Percentiles rank a stretch among this genome's conserved stretches.
Evolutionary conservation across 345 rosid species (phyloP).

Genomic region (Lepidium africanum): DNA sequence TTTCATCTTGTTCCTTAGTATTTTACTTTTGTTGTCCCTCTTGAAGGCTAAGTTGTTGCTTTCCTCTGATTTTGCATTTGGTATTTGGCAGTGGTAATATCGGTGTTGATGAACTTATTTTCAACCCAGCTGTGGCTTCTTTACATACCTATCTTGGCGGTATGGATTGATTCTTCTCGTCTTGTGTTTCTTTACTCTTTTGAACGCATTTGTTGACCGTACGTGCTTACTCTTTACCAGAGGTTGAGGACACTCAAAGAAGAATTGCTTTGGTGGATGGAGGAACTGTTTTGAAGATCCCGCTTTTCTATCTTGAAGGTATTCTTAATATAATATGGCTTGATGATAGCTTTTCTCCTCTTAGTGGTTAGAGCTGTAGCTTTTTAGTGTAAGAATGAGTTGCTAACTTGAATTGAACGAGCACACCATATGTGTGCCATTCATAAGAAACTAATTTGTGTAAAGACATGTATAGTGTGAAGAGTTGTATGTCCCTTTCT

Average conservation of each 20-base stretch:
- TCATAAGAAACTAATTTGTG: not conserved
- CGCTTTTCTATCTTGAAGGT: slow-evolving; percentile 91
- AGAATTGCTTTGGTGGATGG: slow-evolving; percentile 75
- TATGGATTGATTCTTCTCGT: slow-evolving; percentile 24
- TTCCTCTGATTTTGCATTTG: not conserved
- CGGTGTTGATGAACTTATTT: slow-evolving; percentile 40
- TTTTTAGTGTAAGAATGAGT: not conserved
- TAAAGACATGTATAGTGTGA: not conserved
- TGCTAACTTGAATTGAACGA: not conserved
- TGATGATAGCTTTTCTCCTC: not conserved
- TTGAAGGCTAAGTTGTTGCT: not conserved
- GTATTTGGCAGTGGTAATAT: slow-evolving; percentile 3
- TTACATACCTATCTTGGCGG: slow-evolving; percentile 92
- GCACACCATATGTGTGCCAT: not conserved
- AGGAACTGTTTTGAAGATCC: slow-evolving; percentile 56
- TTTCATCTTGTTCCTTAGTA: not conserved
- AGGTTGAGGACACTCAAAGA: slow-evolving; percentile 80
- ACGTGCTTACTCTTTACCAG: slow-evolving; percentile 27
- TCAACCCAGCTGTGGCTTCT: slow-evolving; percentile 73
- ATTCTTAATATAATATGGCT: not conserved
- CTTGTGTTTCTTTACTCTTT: not conserved
- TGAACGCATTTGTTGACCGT: not conserved
- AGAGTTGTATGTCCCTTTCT: not conserved
- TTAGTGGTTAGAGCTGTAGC: not conserved
- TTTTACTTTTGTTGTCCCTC: not conserved